Percentiles rank a stretch among this genome's conserved stretches.
Evolutionary conservation across 1,284 basidiomycete species (phyloP).

Genomic region (Leccinum griseonigrum): DNA sequence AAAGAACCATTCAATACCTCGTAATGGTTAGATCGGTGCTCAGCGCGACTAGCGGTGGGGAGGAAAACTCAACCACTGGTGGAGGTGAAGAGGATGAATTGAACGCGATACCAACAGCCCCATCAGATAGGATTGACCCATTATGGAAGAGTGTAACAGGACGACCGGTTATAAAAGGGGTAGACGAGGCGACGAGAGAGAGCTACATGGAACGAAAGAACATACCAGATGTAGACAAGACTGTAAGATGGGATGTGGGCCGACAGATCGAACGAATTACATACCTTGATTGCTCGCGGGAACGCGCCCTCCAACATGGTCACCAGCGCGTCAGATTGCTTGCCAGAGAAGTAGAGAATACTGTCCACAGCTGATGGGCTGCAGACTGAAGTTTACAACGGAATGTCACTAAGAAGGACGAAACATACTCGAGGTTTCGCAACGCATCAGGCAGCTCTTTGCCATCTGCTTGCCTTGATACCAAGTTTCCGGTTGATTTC

Average conservation of each 20-base stretch:
- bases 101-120: conserved; percentile 74
- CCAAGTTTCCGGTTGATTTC: conserved; percentile 30
- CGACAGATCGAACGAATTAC: conserved; percentile 17
- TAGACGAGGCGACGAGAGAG: conserved; percentile 74
- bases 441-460: conserved; percentile 14
- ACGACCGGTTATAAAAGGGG: conserved; percentile 82
- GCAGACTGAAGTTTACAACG: conserved; percentile 1
- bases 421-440: conserved; percentile 21
- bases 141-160: conserved; percentile 76
- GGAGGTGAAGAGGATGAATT: conserved; percentile 23
- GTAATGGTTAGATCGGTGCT: conserved; percentile 56
- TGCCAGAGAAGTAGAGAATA: conserved; percentile 64
- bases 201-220: conserved; percentile 41
- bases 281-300: conserved; percentile 51
- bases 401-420: not conserved
- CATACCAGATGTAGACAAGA: not conserved
- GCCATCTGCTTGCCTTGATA: not conserved
- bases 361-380: conserved; percentile 16
- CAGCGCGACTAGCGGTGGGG: conserved; percentile 54
- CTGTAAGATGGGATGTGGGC: not conserved
- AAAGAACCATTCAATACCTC: conserved; percentile 38
- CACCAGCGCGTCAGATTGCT: conserved; percentile 58
- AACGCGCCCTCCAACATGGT: conserved; percentile 46
- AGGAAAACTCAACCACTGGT: conserved; percentile 38
- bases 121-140: conserved; percentile 54